Conservation (phyloP, 1,284 basidiomycete genomes). For the Somion occarium region DNA sequence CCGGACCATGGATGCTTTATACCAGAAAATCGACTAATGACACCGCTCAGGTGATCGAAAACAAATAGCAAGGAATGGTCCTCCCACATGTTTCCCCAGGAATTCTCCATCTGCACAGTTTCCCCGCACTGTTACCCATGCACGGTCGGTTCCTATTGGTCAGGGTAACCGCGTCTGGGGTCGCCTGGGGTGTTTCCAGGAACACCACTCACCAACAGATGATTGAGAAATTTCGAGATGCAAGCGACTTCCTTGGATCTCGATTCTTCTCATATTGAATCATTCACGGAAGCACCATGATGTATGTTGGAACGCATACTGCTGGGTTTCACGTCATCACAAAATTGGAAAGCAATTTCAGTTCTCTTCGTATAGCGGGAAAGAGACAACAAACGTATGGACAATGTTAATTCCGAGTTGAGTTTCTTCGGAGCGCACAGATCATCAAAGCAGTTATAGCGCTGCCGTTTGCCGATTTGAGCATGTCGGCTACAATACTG, state of each 20-base stretch:
- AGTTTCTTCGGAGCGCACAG: no score
- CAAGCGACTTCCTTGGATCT: background rate
- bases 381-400: no score
- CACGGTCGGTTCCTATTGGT: conserved; percentile 19
- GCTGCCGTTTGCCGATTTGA: no score
- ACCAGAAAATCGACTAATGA: conserved; percentile 12
- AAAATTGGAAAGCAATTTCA: no score
- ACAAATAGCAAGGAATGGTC: background rate
- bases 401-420: no score
- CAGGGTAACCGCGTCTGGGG: conserved; percentile 2
- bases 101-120: conserved; percentile 27
- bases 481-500: no score
- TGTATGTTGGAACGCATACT: no score
- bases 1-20: conserved; percentile 24
- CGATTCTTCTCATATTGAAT: no score
- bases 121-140: conserved; percentile 22
- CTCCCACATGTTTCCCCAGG: conserved; percentile 22
- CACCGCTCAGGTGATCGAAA: conserved; percentile 16
- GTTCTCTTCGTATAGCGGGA: no score
- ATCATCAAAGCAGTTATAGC: no score
- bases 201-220: conserved; percentile 9
- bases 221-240: background rate
- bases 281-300: no score
- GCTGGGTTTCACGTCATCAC: no score
- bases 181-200: conserved; percentile 19